These are phyloP conservation scores for Angophora floribunda DNA, from an alignment of 345 rosid genomes.

Conservation along the genomic window DNA sequence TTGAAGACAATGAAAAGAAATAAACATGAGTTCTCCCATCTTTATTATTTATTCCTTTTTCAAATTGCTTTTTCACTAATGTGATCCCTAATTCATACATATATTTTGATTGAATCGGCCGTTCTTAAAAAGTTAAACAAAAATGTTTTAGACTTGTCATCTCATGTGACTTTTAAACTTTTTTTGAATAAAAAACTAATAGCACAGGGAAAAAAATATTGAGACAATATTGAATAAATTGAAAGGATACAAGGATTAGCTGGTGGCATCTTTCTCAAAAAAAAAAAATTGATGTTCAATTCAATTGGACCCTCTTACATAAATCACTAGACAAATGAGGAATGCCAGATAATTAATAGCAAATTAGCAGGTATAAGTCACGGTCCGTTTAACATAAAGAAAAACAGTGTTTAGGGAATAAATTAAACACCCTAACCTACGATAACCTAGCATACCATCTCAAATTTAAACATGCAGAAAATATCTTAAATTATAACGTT, in stretches of 20 bases:
- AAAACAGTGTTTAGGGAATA: background rate
- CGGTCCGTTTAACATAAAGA: background rate
- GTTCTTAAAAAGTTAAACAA: background rate
- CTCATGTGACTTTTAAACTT: background rate
- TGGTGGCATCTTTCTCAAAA: background rate
- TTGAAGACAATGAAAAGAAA: background rate
- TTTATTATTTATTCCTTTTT: background rate
- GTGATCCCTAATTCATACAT: background rate
- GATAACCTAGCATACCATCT: background rate
- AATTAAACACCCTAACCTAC: background rate
- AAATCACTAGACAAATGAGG: background rate
- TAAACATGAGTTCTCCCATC: background rate
- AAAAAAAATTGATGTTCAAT: background rate
- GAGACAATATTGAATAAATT: background rate
- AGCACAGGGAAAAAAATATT: background rate
- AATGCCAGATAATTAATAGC: background rate
- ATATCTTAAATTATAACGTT: background rate
- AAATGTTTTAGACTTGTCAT: background rate
- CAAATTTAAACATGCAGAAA: background rate
- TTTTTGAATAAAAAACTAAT: background rate
- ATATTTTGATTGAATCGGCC: background rate
- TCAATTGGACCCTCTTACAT: background rate
- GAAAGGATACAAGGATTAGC: background rate
- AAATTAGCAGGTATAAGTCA: background rate
- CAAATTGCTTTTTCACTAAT: background rate